Evolutionary conservation across 306 rosid species (phyloP), one percentile per base, ranked within the genome.

Genomic region (Citrullus colocynthis): DNA sequence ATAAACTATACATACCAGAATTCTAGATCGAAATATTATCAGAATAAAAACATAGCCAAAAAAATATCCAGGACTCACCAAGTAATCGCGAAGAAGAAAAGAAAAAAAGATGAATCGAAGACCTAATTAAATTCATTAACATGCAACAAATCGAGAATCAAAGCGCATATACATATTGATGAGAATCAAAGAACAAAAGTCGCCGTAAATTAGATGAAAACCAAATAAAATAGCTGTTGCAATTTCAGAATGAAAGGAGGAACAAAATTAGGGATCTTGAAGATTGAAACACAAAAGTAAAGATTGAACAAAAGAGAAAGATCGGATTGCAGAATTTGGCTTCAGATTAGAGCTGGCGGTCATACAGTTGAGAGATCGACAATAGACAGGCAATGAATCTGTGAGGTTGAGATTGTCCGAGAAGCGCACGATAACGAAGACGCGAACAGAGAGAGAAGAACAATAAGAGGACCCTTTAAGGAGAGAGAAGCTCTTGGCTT

Each of bases 331-430:
- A 28, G 45, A 73, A 79, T 56, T 74, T 78, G 85, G 67, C 30
- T 74, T 74, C 10, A 48, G 84, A 93, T 84, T 77, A 69, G 65
- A 83, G 76, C 63, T 84, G 24, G 52, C 78, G 42, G 74, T 82
- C 98, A 85, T 80, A 93, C 98, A 91, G 96, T 80, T 77, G 75
- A 65, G 74, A 66, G 96, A 91, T 88, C 93, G 87, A 79, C 54
- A 85, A 78, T 52, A 49, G 48, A n/a, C 61, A 85, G 85, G 77
- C 54, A 81, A 79, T 62, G 84, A 89, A 88, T 83, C 88, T 88
- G 83, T 77, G 74, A 81, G 89, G 92, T 85, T 71, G 92, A 86
- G 93, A 86, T 84, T 88, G 89, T 78, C 85, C 78, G 89, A 80
- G 88, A 84, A 85, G 91, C 86, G 89, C 83, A 80, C 84, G 87